Evolutionary conservation across 139 green algal species (phyloP).

Genomic region (Eudorina sp.): DNA sequence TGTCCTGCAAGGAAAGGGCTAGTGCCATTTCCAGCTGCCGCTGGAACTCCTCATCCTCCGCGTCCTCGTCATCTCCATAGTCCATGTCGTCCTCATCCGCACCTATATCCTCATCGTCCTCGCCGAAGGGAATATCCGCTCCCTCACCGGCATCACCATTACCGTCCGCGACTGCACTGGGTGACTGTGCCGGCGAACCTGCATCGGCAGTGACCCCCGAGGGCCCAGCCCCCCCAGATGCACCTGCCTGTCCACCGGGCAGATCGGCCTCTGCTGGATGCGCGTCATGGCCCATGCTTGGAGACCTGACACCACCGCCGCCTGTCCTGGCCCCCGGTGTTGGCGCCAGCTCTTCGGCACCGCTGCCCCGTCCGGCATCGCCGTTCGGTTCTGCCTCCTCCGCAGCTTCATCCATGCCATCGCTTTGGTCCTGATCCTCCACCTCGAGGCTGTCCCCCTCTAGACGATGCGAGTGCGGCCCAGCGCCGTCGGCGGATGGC

Average conservation of each 20-base stretch:
- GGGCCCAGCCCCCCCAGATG: background rate
- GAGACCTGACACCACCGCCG: background rate
- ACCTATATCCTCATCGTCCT: background rate
- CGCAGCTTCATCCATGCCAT: background rate
- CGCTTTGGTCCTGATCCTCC: background rate
- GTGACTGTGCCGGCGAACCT: background rate
- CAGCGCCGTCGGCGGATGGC: background rate
- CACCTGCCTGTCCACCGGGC: background rate
- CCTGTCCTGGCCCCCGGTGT: background rate
- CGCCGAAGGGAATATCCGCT: background rate
- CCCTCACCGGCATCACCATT: background rate
- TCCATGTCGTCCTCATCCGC: background rate
- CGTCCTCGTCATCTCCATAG: slow-evolving; percentile 12
- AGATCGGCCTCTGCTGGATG: background rate
- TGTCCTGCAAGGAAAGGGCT: slow-evolving; percentile 36
- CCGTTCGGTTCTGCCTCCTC: background rate
- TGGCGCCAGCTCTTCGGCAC: no score
- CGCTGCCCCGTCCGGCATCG: background rate
- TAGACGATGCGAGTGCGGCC: slow-evolving; percentile 4
- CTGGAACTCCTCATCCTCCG: slow-evolving; percentile 43
- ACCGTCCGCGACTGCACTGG: background rate
- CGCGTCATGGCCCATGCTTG: background rate
- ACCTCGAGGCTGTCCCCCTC: background rate
- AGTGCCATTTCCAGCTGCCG: slow-evolving; percentile 38
- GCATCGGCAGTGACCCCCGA: background rate